Evolutionary conservation across 2,329 filamentous ascomycete genomes (phyloP), one percentile per base, ranked within the genome.

Genomic region (Cryphonectria carpinicola): DNA sequence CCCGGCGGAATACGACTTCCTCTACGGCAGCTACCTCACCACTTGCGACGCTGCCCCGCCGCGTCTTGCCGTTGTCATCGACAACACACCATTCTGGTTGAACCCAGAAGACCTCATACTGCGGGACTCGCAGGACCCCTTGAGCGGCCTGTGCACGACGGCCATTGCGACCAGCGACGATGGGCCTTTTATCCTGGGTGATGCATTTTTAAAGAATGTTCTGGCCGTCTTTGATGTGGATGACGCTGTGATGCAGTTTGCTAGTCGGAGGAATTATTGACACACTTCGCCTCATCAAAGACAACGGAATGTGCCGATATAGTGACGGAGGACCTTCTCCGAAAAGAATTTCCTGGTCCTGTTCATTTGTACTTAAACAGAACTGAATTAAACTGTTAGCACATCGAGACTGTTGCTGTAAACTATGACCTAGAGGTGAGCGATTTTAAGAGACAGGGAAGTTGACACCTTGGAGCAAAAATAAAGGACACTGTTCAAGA

Each of bases 161-260:
- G 82, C 82, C 7, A 81, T 87, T 68, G 78, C 83, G 17, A 83
- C 77, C 63, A 84, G 84, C 1, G 82, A 81, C 0, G 73, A 78
- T 0, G 83, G 84, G 10, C 84, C 84, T 8, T 86, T 84, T 70
- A 83, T 87, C 35, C 75, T 88, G 43, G 85, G 86, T 0, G 82
- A 84, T 46, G 81, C 81, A 8, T 88, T 87, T 70, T 76, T 88
- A 71, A 82, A 86, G 75, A 87, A 84, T 68, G 84, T 84, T 2
- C 76, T 87, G 66, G 82, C 82, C 0, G 83, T 86, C 0, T 78
- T 77, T 54, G 77, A 79, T 67, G 71, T 78, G 35, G 76, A 75
- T 13, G 54, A 76, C 69, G 74, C 74, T 3, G 71, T 76, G 74
- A 76, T 79, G 73, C 70, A 73, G 32, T 78, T 79, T 52, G 71